Evolutionary conservation across 805 yeast species (phyloP), one percentile per base, ranked within the genome.

Genomic region (Scheffersomyces amazonensis): DNA sequence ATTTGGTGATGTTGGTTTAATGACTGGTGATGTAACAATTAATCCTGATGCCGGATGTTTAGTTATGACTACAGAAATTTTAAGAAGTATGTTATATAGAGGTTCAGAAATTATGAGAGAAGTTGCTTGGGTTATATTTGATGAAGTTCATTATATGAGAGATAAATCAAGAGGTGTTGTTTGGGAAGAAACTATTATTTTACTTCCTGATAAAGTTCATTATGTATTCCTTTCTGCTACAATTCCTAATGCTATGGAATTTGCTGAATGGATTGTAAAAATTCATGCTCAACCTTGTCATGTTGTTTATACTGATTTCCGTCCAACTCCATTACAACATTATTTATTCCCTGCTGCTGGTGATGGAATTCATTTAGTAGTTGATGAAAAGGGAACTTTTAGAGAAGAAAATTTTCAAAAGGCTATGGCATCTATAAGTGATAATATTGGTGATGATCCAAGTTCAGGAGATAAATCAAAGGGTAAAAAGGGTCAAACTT

Each of bases 1-100:
- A 54, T 87, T 93, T 69, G 91, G 93, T 16, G 98, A 93, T 60
- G 98, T 93, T 21, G 99, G 99, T 35, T 75, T 93, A 43, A 93
- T 93, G 95, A 93, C 99, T 10, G 99, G 99, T 62, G 99, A 93
- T 74, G 96, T 93, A 32, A 91, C 97, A 18, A 93, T 93, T 48
- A 93, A 93, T 54, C 98, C 98, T 3, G 97, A 91, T 52, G 99
- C 99, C 3, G 91, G 95, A 31, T 93, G 99, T 71, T 71, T 93
- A 48, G 97, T 93, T 35, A 93, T 93, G 99, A 93, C 99, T 16
- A 93, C 99, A 0, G 99, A 93, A 66, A 95, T 93, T 83, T 72
- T 93, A 53, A 71, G 99, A 56, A 83, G 95, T 41, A 93, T 93
- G 99, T 75, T 93, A 31, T 93, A 93, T 60, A 76, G 98, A 60